Base-by-base conservation (phyloP, 257 asterid species). In the Solanum dulcamara region DNA sequence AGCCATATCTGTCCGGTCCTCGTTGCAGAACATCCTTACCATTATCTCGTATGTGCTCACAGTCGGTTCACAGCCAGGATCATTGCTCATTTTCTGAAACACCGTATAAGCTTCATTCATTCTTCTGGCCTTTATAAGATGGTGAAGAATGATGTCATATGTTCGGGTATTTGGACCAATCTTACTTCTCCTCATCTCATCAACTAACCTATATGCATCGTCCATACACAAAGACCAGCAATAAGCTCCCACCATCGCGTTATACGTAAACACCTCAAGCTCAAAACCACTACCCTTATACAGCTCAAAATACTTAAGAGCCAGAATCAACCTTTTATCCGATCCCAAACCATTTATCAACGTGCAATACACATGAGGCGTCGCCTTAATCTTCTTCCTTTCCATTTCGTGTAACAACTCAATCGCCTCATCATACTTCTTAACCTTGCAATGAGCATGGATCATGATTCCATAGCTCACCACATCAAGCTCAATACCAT, bases 321-420 rank as follows among this genome's bases (percentile, higher is more conserved):
- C 95, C 81, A 93, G 96, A 5, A 42, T 50, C 81, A 96, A 81
- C 86, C 92, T 90, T 86, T 86, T 96, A 86, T 85, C 97, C 22
- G 95, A 90, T 3, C 99, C 99, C 85, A 96, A 90, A 80, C 93
- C 92, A 67, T 89, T 93, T 92, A 96, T 96, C 93, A 96, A 90
- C 57, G 95, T 91, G 46, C 98, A 96, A 72, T 93, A 96, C 13
- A 94, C 90, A 84, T 94, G 99, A 89, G 98, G 96, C 0, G 98
- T 91, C 53, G 91, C 91, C 85, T 89, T 87, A 11, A 93, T 85
- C 55, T 89, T 89, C 86, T 92, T 90, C 84, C 85, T 57, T 64
- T 89, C 93, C 97, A 94, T 93, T 87, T 94, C 94, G 1, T 35
- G 40, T 85, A 88, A 96, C 84, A 91, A 42, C 20, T 81, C 89